These are phyloP conservation scores for Takakia lepidozioides DNA, from an alignment of 225 moss, liverwort and hornwort genomes.

Conservation along the genomic window DNA sequence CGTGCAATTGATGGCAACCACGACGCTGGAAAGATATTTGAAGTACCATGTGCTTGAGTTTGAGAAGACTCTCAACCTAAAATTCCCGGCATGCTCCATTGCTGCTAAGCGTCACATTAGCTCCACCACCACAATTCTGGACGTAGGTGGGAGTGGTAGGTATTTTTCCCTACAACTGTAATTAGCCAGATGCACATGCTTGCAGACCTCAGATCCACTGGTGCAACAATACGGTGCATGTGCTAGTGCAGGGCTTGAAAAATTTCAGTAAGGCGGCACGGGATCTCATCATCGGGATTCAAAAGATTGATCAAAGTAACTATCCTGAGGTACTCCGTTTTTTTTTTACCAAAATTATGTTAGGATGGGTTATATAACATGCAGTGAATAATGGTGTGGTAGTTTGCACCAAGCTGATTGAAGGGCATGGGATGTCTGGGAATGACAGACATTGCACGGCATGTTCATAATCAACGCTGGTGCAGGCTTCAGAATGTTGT, in stretches of 20 bases:
- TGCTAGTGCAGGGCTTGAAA: conserved; percentile 59
- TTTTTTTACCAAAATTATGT: neutral
- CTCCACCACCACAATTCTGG: conserved; percentile 82
- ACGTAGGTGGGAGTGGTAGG: conserved; percentile 91
- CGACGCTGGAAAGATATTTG: conserved; percentile 76
- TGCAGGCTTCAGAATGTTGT: conserved; percentile 66
- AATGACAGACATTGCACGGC: conserved; percentile 74
- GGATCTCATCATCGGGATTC: conserved; percentile 76
- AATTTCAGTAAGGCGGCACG: conserved; percentile 74
- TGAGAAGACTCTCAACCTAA: conserved; percentile 77
- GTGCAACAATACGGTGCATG: neutral
- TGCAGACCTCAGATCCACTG: too few relatives aligned
- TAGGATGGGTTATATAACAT: neutral
- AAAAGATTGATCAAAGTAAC: conserved; percentile 88
- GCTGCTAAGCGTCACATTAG: conserved; percentile 68
- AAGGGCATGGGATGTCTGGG: conserved; percentile 6
- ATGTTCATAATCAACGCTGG: conserved; percentile 94
- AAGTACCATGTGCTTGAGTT: conserved; percentile 91
- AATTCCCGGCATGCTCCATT: conserved; percentile 86
- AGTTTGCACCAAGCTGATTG: neutral
- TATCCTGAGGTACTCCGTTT: conserved; percentile 73
- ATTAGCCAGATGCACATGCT: neutral
- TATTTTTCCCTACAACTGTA: neutral
- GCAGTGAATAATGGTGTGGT: too few relatives aligned
- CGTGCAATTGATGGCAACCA: conserved; percentile 71